Evolutionary conservation across 345 rosid genomes (phyloP), one percentile per base, ranked within the genome.

Genomic region (Firmiana major): DNA sequence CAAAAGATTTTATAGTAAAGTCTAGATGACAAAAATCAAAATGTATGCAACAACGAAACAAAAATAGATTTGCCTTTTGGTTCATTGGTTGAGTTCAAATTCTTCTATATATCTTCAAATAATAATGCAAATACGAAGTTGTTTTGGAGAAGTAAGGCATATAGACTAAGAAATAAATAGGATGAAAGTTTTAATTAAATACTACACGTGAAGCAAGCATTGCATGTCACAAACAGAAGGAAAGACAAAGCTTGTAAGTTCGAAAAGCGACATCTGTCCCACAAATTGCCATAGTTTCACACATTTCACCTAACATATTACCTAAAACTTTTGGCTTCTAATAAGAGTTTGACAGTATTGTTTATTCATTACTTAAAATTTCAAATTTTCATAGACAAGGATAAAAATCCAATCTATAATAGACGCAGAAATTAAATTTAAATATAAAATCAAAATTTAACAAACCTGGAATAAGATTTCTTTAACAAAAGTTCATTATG

Each of bases 291-390:
- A 48, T 12, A 5, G 2, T 54, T 65, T 60, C 71, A 16, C 48
- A 40, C 70, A 22, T 2, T 84, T 57, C 80, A 85, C 87, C 85
- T 78, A 82, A 79, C 83, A 78, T 51, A 38, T 58, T 62, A 79
- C 83, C 84, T 74, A 78, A 81, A 80, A 58, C 54, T 46, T 81
- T 84, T 77, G 85, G 86, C 85, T 62, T 82, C 63, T 66, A 16
- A 48, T 21, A 15, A 49, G 31, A 19, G 24, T 40, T 55, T 71
- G 55, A 78, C 42, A 66, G 73, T 3, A 49, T 0, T 49, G 54
- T 75, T 12, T 54, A 53, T 34, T 75, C 71, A 55, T 42, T 73
- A 54, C 13, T 43, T 49, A 49, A 0, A 49, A 0, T 43, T 22
- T 40, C 22, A 64, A 64, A 8, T 38, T 67, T 24, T 43, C 49